Evolutionary conservation across 2,329 filamentous ascomycete genomes (phyloP).

Genomic region (Emericellopsis atlantica): DNA sequence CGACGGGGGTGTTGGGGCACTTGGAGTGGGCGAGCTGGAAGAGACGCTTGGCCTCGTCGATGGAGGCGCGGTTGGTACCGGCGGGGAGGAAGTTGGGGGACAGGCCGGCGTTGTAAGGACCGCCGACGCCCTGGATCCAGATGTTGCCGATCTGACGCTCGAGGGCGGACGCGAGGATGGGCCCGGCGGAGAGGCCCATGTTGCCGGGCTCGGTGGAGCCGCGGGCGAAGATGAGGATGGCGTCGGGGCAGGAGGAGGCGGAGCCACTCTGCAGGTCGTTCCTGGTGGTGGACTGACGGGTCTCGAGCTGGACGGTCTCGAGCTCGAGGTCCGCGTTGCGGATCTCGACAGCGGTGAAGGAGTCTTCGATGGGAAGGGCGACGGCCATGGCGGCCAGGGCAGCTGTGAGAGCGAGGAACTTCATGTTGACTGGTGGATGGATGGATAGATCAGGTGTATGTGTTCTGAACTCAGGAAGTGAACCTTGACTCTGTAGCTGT

Average conservation of each 20-base stretch:
- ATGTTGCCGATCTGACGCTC: slow-evolving; percentile 14
- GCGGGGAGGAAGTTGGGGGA: slow-evolving; percentile 21
- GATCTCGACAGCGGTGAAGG: no score
- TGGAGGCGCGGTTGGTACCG: slow-evolving; percentile 22
- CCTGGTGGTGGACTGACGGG: slow-evolving; percentile 8
- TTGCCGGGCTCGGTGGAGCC: slow-evolving; percentile 24
- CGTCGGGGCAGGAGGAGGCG: slow-evolving; percentile 16
- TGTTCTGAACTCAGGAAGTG: background rate
- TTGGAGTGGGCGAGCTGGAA: slow-evolving; percentile 25
- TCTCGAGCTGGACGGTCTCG: slow-evolving; percentile 8
- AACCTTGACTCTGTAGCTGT: no score
- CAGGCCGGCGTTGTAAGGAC: slow-evolving; percentile 21
- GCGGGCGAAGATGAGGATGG: slow-evolving; percentile 25
- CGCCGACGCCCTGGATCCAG: slow-evolving; percentile 31
- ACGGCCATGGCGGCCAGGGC: background rate
- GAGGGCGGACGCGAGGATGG: slow-evolving; percentile 14
- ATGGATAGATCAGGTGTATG: background rate
- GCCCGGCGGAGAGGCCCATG: slow-evolving; percentile 15
- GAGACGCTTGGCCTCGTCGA: slow-evolving; percentile 24
- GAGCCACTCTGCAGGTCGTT: slow-evolving; percentile 15
- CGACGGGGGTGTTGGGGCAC: slow-evolving; percentile 27
- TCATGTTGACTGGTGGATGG: background rate
- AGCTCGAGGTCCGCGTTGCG: background rate
- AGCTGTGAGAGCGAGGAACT: background rate
- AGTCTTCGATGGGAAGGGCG: background rate